phyloP scores from a whole-genome alignment of 108 stramenopile species.

The Nitzschia palea region DNA sequence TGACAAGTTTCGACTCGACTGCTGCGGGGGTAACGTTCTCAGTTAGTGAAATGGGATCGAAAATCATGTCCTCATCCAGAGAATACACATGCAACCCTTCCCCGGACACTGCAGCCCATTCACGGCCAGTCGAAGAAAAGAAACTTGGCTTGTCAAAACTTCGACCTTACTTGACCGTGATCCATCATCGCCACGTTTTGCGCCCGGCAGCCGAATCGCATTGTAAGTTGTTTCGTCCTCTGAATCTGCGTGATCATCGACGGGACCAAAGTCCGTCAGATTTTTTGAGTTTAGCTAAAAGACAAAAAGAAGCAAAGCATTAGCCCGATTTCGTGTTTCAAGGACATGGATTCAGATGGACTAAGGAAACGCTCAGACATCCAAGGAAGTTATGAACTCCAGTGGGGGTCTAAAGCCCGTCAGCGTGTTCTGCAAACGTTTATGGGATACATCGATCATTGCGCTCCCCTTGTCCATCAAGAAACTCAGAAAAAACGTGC shows the following conservation, averaged over 20 bases:
- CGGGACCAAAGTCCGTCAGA: slow-evolving; percentile 74
- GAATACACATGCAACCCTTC: slow-evolving; percentile 92
- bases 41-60: slow-evolving; percentile 88
- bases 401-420: slow-evolving; percentile 46
- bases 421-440: slow-evolving; percentile 63
- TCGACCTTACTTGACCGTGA: slow-evolving; percentile 83
- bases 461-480: slow-evolving; percentile 13
- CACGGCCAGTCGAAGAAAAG: slow-evolving; percentile 85
- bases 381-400: slow-evolving; percentile 67
- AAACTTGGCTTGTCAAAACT: slow-evolving; percentile 78
- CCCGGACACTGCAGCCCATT: slow-evolving; percentile 87
- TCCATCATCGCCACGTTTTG: slow-evolving; percentile 86
- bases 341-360: background rate
- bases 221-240: slow-evolving; percentile 68
- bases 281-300: slow-evolving; percentile 80
- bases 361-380: slow-evolving; percentile 52
- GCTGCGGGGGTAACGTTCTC: slow-evolving; percentile 83
- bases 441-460: slow-evolving; percentile 77
- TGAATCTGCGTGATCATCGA: slow-evolving; percentile 80
- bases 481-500: background rate
- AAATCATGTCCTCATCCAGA: slow-evolving; percentile 90
- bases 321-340: background rate
- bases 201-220: slow-evolving; percentile 74
- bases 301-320: background rate
- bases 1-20: slow-evolving; percentile 62